These are phyloP conservation scores for Saturnispora besseyi DNA, from an alignment of 805 yeast species.

Conservation along the genomic window DNA sequence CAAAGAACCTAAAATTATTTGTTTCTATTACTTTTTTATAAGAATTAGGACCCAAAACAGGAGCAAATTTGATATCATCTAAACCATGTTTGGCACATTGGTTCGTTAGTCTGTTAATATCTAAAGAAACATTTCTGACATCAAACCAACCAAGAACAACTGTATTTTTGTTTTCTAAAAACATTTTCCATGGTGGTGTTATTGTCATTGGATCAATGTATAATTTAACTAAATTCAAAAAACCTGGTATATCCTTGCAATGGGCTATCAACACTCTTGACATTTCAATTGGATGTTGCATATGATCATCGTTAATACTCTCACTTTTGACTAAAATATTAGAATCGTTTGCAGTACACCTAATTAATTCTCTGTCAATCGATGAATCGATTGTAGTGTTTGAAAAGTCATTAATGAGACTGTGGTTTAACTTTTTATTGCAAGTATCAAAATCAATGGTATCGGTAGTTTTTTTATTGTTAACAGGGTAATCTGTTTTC, in stretches of 20 bases:
- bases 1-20: conserved; percentile 18
- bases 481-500: not conserved
- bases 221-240: conserved; percentile 1
- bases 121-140: conserved; percentile 16
- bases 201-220: conserved; percentile 7
- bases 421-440: too few species aligned
- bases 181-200: not conserved
- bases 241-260: not conserved
- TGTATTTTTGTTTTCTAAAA: not conserved
- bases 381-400: too few species aligned
- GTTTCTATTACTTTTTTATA: not conserved
- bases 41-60: conserved; percentile 10
- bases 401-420: too few species aligned
- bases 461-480: too few species aligned
- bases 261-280: conserved; percentile 9
- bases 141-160: conserved; percentile 27
- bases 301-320: not conserved
- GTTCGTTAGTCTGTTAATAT: conserved; percentile 13
- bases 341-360: not conserved
- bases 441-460: too few species aligned
- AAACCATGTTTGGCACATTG: conserved; percentile 7
- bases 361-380: too few species aligned
- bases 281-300: not conserved
- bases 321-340: not conserved
- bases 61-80: conserved; percentile 8